phyloP scores from a whole-genome alignment of 2,329 filamentous ascomycete genomes.

The Catunica adiposa region DNA sequence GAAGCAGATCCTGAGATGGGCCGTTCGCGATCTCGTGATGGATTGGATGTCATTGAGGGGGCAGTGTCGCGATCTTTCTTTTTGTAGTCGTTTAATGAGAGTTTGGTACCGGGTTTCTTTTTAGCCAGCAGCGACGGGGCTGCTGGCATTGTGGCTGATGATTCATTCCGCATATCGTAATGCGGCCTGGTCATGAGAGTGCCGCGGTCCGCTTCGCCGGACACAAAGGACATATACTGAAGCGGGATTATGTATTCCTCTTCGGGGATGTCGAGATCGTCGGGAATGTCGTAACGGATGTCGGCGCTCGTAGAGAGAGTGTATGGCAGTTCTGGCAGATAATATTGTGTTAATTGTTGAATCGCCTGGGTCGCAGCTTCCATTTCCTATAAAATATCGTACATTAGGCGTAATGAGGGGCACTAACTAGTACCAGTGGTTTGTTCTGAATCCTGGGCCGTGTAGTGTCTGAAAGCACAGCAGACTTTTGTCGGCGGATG shows the following conservation, averaged over 20 bases:
- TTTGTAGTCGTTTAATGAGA: slow-evolving; percentile 43
- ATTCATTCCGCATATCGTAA: slow-evolving; percentile 40
- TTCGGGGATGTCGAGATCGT: slow-evolving; percentile 28
- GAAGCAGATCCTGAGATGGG: neutral
- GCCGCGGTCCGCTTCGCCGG: slow-evolving; percentile 38
- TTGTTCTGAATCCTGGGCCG: neutral
- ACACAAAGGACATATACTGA: slow-evolving; percentile 41
- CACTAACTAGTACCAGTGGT: neutral
- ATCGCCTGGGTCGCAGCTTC: slow-evolving; percentile 42
- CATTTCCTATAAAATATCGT: slow-evolving; percentile 24
- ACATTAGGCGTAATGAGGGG: neutral
- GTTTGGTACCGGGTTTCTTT: slow-evolving; percentile 33
- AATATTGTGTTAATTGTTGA: slow-evolving; percentile 32
- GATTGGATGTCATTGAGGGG: neutral
- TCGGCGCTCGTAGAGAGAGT: slow-evolving; percentile 34
- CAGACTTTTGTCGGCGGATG: too few relatives aligned
- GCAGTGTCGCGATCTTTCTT: slow-evolving; percentile 25
- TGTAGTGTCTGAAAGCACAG: neutral
- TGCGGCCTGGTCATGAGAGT: slow-evolving; percentile 39
- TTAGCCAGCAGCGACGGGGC: slow-evolving; percentile 26
- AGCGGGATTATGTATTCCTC: slow-evolving; percentile 34
- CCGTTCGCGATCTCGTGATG: slow-evolving; percentile 6
- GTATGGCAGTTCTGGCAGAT: slow-evolving; percentile 36
- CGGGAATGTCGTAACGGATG: slow-evolving; percentile 29
- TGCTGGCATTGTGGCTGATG: slow-evolving; percentile 24